Conservation (phyloP, 441 rosid genomes). For the Adansonia gregorii region DNA sequence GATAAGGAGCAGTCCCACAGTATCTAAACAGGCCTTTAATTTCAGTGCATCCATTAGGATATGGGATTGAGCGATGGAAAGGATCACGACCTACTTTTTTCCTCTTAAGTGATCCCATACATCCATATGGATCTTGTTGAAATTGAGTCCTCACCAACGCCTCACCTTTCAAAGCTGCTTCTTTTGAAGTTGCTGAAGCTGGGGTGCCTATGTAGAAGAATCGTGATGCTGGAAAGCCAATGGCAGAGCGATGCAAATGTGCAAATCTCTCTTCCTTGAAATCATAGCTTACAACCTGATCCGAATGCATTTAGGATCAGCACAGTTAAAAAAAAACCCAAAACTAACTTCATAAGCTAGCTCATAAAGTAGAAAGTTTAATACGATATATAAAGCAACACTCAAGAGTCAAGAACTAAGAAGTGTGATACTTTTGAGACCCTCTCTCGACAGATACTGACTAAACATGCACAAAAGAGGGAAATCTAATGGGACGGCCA, state of each 20-base stretch:
- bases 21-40: slow-evolving; percentile 72
- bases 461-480: neutral
- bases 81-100: slow-evolving; percentile 95
- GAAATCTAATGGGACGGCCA: neutral
- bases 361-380: neutral
- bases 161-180: slow-evolving; percentile 80
- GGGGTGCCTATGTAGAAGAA: slow-evolving; percentile 82
- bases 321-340: neutral
- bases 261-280: slow-evolving; percentile 88
- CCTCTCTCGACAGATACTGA: neutral
- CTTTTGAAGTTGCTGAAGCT: slow-evolving; percentile 56
- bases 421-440: neutral
- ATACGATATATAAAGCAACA: neutral
- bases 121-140: slow-evolving; percentile 83
- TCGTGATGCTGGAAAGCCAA: slow-evolving; percentile 79
- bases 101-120: slow-evolving; percentile 71
- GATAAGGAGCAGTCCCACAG: slow-evolving; percentile 73
- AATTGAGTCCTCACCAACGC: slow-evolving; percentile 81
- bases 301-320: slow-evolving; percentile 7
- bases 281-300: slow-evolving; percentile 89
- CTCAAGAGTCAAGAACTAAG: neutral
- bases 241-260: slow-evolving; percentile 76
- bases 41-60: slow-evolving; percentile 90
- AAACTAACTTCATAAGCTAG: neutral
- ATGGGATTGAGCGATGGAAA: slow-evolving; percentile 85